A percentile compares a stretch with the other conserved stretches of the same genome.
phyloP scores from a whole-genome alignment of 2,329 filamentous ascomycete genomes.

The Calonectria montana region DNA sequence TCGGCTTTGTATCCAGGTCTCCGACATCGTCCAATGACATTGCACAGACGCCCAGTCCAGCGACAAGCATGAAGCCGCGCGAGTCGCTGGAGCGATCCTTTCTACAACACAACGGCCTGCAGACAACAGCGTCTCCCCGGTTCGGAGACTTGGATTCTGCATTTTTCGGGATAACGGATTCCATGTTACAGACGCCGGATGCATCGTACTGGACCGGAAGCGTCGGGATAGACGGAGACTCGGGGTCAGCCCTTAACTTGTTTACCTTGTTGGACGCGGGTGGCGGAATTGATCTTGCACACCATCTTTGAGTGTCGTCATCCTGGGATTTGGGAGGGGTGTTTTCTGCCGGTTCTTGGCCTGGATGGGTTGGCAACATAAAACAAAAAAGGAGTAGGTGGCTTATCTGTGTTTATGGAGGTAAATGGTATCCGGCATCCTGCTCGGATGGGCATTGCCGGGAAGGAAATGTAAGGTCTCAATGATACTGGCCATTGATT shows the following conservation, averaged over 20 bases:
- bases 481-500: neutral
- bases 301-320: conserved; percentile 45
- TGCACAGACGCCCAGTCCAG: conserved; percentile 31
- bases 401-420: neutral
- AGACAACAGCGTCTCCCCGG: conserved; percentile 44
- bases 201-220: conserved; percentile 52
- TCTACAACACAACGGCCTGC: conserved; percentile 41
- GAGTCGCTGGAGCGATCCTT: conserved; percentile 43
- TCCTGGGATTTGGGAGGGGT: neutral
- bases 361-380: neutral
- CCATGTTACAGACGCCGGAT: conserved; percentile 55
- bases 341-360: neutral
- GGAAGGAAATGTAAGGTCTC: neutral
- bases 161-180: conserved; percentile 52
- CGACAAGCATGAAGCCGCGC: conserved; percentile 25
- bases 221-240: conserved; percentile 54
- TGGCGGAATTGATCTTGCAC: conserved; percentile 64
- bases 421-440: neutral
- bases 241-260: conserved; percentile 59
- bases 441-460: neutral
- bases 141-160: conserved; percentile 52
- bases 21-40: conserved; percentile 24
- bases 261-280: conserved; percentile 64
- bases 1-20: conserved; percentile 15
- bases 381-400: neutral